phyloP scores from a whole-genome alignment of 495 filamentous ascomycete species.

The Annulohypoxylon maeteangense region DNA sequence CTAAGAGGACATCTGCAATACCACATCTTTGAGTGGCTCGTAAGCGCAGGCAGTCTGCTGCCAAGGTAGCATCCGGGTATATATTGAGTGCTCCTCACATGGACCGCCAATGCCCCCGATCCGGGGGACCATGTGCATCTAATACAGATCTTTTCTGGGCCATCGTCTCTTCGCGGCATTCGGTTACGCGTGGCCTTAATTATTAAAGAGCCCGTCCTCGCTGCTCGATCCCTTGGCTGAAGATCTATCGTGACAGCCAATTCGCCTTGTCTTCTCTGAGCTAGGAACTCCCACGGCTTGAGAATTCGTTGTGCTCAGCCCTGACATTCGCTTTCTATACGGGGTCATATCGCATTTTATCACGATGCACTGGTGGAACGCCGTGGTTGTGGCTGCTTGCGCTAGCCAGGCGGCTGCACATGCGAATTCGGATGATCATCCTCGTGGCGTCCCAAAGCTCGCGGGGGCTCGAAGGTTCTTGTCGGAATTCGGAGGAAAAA shows the following conservation, averaged over 20 bases:
- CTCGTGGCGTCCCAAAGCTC: slow-evolving; percentile 44
- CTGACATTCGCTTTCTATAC: slow-evolving; percentile 33
- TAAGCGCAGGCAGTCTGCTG: slow-evolving; percentile 31
- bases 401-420: slow-evolving; percentile 46
- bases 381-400: slow-evolving; percentile 45
- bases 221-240: slow-evolving; percentile 12
- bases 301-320: slow-evolving; percentile 16
- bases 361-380: slow-evolving; percentile 45
- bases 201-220: slow-evolving; percentile 11
- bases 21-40: slow-evolving; percentile 24
- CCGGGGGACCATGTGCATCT: slow-evolving; percentile 29
- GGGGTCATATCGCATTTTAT: slow-evolving; percentile 15
- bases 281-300: neutral
- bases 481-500: slow-evolving; percentile 46
- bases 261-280: neutral
- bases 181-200: slow-evolving; percentile 37
- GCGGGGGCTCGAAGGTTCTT: slow-evolving; percentile 51
- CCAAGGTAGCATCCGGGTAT: slow-evolving; percentile 50
- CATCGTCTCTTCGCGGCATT: neutral
- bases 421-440: slow-evolving; percentile 34
- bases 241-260: slow-evolving; percentile 17
- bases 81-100: slow-evolving; percentile 41
- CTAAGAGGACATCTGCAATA: slow-evolving; percentile 23
- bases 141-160: slow-evolving; percentile 16
- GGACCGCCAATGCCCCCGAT: slow-evolving; percentile 32